Base-by-base conservation (phyloP, 2,329 filamentous ascomycete genomes). In the Clarireedia sp. region DNA sequence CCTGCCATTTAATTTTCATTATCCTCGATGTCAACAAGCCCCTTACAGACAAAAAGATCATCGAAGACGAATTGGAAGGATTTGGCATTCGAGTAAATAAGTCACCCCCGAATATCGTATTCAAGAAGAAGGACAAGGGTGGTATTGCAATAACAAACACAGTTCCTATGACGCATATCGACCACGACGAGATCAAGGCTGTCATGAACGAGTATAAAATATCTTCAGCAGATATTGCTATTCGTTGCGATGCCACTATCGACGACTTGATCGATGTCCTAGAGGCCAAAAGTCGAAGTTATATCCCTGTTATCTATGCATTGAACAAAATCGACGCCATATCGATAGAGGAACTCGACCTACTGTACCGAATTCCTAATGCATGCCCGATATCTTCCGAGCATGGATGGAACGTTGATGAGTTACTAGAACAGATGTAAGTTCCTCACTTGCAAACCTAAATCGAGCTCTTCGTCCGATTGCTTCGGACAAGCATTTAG, bases 281-380 rank as follows among this genome's bases (percentile, higher is more conserved):
- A 46, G 94, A 99, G 72, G 92, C 92, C 47, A 96, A 89, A 78
- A 90, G 87, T 70, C 82, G 94, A 72, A 90, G 89, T 70, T 99
- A 99, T 71, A 97, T 99, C 62, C 94, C 94, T n/a, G 94, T 97
- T 61, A 89, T 99, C 54, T 99, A 99, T 74, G 94, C 95, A 43
- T 80, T 99, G 66, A 99, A 99, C 81, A 99, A 99, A 78, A 99
- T 99, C 64, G 94, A 99, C 73, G 84, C 91, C 54, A 97, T 99
- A 70, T 92, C 89, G 51, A 97, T 99, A 64, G 92, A 99, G 73
- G 94, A 99, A 73, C 79, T 99, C 59, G 94, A 99, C 73, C 76
- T 99, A 59, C 79, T 99, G 26, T 97, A 99, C 74, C 86, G 92
- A 43, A 99, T 99, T 63, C 94, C 94, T 48, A 95, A 97, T 70